Conservation (phyloP, 1,284 basidiomycete genomes). For the Leccinum fuscescens region DNA sequence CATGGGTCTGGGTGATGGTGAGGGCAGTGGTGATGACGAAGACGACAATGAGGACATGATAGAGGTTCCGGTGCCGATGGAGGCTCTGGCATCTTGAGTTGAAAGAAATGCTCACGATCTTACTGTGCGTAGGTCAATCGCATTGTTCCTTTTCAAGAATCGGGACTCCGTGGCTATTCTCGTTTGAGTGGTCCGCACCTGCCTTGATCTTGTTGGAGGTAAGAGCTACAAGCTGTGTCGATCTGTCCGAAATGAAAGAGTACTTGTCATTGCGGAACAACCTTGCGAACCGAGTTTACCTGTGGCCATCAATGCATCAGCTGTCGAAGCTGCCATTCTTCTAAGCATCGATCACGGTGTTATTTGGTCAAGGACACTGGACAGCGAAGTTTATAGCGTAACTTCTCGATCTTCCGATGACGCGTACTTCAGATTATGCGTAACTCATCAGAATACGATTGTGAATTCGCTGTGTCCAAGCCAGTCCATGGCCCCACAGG, state of each 20-base stretch:
- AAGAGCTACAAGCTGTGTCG: neutral
- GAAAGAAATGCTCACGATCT: neutral
- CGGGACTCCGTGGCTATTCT: neutral
- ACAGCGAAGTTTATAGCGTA: neutral
- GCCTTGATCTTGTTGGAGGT: neutral
- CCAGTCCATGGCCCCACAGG: neutral
- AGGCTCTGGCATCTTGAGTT: constrained; percentile 46
- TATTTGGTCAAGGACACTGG: neutral
- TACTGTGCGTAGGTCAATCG: neutral
- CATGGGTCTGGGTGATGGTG: constrained; percentile 29
- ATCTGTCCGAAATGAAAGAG: neutral
- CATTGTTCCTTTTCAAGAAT: constrained; percentile 2
- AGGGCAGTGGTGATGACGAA: constrained; percentile 28
- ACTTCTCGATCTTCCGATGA: neutral
- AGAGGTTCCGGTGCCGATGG: constrained; percentile 29
- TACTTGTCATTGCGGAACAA: neutral
- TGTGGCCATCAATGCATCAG: neutral
- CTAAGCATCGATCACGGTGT: neutral
- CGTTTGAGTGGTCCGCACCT: neutral
- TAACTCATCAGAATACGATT: neutral
- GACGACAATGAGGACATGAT: constrained; percentile 33
- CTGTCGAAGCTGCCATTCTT: neutral
- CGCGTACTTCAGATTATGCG: neutral
- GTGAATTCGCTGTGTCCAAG: neutral
- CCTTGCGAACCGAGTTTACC: neutral